Conservation (phyloP, 1,139 yeast genomes). For the Zygoascus sp. region DNA sequence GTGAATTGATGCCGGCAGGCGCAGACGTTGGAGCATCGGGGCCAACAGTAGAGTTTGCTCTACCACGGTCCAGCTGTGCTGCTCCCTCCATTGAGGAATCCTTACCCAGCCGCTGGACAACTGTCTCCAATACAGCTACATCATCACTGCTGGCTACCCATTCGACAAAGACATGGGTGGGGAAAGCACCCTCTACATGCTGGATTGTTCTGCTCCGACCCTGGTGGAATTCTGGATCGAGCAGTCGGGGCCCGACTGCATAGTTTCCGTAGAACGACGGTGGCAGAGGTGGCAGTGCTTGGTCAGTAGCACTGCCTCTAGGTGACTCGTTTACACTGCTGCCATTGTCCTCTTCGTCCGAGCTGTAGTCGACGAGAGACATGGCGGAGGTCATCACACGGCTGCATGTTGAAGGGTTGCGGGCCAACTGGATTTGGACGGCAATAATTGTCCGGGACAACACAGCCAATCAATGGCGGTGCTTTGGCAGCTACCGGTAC, state of each 20-base stretch:
- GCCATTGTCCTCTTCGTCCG: conserved; percentile 12
- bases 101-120: conserved; percentile 10
- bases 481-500: not conserved
- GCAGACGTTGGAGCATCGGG: too few relatives aligned
- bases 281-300: conserved; percentile 26
- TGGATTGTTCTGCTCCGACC: conserved; percentile 28
- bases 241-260: conserved; percentile 25
- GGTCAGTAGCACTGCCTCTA: not conserved
- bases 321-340: not conserved
- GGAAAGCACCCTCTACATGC: conserved; percentile 34
- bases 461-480: not conserved
- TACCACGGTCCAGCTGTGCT: too few relatives aligned
- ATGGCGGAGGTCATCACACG: not conserved
- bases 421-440: too few relatives aligned
- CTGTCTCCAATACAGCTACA: conserved; percentile 14
- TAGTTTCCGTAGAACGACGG: conserved; percentile 29
- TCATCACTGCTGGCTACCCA: conserved; percentile 25
- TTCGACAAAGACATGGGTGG: conserved; percentile 34
- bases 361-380: conserved; percentile 17
- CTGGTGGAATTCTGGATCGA: conserved; percentile 27
- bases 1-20: conserved; percentile 23
- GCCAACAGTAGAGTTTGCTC: too few relatives aligned
- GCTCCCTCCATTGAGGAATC: too few relatives aligned
- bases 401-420: not conserved
- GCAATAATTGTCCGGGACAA: not conserved